phyloP scores from a whole-genome alignment of 2,329 filamentous ascomycete species.

The Trichoderma asperellum region DNA sequence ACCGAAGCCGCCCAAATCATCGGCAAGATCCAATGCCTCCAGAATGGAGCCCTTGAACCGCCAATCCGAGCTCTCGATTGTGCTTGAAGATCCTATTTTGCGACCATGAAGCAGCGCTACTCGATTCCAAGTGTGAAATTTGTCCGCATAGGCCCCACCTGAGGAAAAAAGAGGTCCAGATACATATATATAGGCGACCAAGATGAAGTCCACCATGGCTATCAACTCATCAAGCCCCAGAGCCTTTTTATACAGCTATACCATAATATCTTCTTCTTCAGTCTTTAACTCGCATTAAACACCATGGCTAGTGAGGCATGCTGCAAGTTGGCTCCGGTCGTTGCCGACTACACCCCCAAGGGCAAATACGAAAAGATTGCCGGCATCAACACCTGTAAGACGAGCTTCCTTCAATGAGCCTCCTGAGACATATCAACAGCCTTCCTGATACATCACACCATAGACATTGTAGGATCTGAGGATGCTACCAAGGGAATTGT shows the following conservation, averaged over 20 bases:
- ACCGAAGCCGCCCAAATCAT: background rate
- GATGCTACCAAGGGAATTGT: constrained; percentile 46
- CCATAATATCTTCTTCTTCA: background rate
- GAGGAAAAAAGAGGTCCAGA: background rate
- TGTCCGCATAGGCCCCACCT: background rate
- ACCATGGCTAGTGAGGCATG: constrained; percentile 35
- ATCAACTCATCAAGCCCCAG: background rate
- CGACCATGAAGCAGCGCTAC: background rate
- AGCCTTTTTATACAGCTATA: background rate
- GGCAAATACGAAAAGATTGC: constrained; percentile 47
- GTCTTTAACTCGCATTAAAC: background rate
- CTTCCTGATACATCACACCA: background rate
- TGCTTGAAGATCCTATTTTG: background rate
- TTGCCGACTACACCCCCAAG: constrained; percentile 46
- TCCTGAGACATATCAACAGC: background rate
- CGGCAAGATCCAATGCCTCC: background rate
- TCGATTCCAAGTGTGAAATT: background rate
- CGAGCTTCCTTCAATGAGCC: background rate
- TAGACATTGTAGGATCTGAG: constrained; percentile 45
- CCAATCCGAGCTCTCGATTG: constrained; percentile 2
- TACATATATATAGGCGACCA: constrained; percentile 10
- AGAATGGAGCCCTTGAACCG: constrained; percentile 3
- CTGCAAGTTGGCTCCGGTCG: constrained; percentile 43
- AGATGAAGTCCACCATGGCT: background rate
- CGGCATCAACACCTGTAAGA: constrained; percentile 49